phyloP scores from a whole-genome alignment of 1,284 basidiomycete species.

The Melampsora americana region DNA sequence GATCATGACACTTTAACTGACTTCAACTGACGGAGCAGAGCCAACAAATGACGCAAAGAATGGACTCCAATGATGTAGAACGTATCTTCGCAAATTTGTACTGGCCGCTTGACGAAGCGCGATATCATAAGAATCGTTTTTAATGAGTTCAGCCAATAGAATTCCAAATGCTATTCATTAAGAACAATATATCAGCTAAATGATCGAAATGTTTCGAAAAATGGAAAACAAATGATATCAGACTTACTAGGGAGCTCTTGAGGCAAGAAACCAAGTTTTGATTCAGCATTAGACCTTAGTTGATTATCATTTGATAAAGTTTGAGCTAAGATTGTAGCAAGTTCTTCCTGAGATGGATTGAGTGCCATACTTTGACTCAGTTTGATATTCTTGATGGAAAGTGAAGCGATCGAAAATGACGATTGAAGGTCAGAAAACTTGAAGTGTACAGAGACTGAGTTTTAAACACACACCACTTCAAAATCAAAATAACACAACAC shows the following conservation, averaged over 20 bases:
- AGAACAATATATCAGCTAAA: neutral
- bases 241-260: neutral
- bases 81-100: slow-evolving; percentile 78
- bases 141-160: neutral
- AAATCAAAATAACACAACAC: no score
- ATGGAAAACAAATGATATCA: neutral
- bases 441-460: no score
- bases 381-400: neutral
- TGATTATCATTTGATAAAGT: slow-evolving; percentile 5
- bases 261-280: neutral
- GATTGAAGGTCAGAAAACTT: no score
- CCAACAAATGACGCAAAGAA: slow-evolving; percentile 73
- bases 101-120: slow-evolving; percentile 66
- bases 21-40: slow-evolving; percentile 68
- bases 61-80: slow-evolving; percentile 79
- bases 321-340: neutral
- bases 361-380: neutral
- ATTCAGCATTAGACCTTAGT: slow-evolving; percentile 1
- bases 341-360: neutral
- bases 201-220: neutral
- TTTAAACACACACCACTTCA: no score
- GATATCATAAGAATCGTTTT: neutral
- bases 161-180: neutral
- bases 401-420: no score
- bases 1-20: slow-evolving; percentile 54